These are phyloP conservation scores for Coemansia sp. DNA, from an alignment of 192 early-diverging fungal genomes.

Conservation along the genomic window DNA sequence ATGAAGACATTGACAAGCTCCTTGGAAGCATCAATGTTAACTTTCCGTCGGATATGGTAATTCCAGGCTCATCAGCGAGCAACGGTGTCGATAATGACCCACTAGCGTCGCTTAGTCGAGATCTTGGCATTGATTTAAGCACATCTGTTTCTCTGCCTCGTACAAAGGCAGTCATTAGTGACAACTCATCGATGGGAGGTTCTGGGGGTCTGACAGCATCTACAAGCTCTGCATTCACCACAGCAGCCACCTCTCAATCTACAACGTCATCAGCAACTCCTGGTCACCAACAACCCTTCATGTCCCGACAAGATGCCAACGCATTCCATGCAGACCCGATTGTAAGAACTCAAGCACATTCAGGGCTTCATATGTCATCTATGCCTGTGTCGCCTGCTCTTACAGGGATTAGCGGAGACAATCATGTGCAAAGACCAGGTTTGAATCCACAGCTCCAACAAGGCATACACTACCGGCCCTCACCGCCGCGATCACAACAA, in stretches of 20 bases:
- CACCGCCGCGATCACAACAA: constrained; percentile 5
- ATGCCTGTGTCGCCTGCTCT: constrained; percentile 21
- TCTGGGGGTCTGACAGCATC: not conserved
- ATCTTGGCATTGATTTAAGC: constrained; percentile 38
- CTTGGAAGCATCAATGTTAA: constrained; percentile 42
- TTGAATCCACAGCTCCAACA: not conserved
- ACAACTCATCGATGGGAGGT: not conserved
- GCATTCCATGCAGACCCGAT: not conserved
- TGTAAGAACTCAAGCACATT: not conserved
- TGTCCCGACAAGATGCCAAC: not conserved
- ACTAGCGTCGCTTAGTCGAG: constrained; percentile 29
- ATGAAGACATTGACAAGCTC: constrained; percentile 47
- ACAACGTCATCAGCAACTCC: not conserved
- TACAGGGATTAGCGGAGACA: constrained; percentile 4
- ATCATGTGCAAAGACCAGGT: not conserved
- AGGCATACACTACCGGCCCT: not conserved
- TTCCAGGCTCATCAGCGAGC: constrained; percentile 1
- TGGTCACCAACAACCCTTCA: constrained; percentile 4
- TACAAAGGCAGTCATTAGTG: not conserved
- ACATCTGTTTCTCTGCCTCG: constrained; percentile 5
- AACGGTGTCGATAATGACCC: constrained; percentile 14
- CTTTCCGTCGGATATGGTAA: constrained; percentile 17
- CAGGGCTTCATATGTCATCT: constrained; percentile 14
- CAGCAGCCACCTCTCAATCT: not conserved
- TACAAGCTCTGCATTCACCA: constrained; percentile 13